Evolutionary conservation across 2,329 filamentous ascomycete genomes (phyloP).

Genomic region (Scedosporium minutisporum): DNA sequence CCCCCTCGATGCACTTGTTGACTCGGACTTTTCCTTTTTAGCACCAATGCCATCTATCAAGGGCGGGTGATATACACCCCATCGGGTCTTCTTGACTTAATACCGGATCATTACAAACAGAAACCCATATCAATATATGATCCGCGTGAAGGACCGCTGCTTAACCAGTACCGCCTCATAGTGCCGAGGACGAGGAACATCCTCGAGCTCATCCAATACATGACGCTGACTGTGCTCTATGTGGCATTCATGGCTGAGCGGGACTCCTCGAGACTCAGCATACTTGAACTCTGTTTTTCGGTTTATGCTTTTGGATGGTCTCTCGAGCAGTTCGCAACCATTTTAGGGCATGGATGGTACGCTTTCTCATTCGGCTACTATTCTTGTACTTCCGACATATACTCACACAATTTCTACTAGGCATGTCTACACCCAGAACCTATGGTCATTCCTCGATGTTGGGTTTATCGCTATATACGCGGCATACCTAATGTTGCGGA

Average conservation of each 20-base stretch:
- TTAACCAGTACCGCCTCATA: conserved; percentile 79
- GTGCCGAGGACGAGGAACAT: conserved; percentile 70
- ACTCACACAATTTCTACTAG: conserved; percentile 23
- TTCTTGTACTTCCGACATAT: no score
- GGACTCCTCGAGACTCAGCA: conserved; percentile 44
- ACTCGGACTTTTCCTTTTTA: conserved; percentile 9
- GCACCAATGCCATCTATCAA: conserved; percentile 69
- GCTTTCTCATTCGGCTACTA: conserved; percentile 10
- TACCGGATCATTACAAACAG: conserved; percentile 78
- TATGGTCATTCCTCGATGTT: conserved; percentile 82
- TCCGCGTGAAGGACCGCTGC: conserved; percentile 60
- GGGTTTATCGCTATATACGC: conserved; percentile 65
- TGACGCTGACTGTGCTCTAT: conserved; percentile 59
- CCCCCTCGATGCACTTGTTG: neutral
- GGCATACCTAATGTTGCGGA: conserved; percentile 56
- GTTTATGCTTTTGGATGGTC: conserved; percentile 72
- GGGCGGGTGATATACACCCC: conserved; percentile 76
- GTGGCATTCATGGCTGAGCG: conserved; percentile 62
- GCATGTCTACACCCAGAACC: conserved; percentile 77
- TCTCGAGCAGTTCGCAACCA: conserved; percentile 66
- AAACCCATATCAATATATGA: conserved; percentile 76
- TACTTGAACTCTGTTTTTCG: conserved; percentile 54
- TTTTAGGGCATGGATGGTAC: conserved; percentile 61
- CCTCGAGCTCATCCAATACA: conserved; percentile 66
- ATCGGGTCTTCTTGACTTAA: conserved; percentile 70